Conservation (phyloP, 2,329 filamentous ascomycete species). For the Colletotrichum aenigma region DNA sequence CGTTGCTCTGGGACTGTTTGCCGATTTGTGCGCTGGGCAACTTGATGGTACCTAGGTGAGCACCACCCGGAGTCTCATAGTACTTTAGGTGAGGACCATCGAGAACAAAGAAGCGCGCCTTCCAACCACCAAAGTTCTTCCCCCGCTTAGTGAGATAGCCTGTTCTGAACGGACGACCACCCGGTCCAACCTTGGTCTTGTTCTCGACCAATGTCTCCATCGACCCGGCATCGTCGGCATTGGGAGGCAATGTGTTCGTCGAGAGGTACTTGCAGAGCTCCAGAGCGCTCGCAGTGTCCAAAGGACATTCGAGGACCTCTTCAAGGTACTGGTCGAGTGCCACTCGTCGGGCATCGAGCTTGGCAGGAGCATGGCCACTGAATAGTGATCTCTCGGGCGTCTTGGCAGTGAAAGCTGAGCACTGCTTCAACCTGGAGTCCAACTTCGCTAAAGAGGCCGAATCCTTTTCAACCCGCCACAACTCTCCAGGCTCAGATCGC, state of each 20-base stretch:
- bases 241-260: slow-evolving; percentile 65
- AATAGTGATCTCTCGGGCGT: slow-evolving; percentile 88
- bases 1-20: slow-evolving; percentile 76
- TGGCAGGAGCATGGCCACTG: slow-evolving; percentile 89
- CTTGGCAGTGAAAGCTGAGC: slow-evolving; percentile 72
- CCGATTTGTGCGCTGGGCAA: slow-evolving; percentile 90
- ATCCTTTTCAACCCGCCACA: slow-evolving; percentile 96
- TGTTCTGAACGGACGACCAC: slow-evolving; percentile 74
- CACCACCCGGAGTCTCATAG: slow-evolving; percentile 88
- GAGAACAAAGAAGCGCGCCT: slow-evolving; percentile 73
- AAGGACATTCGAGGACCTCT: slow-evolving; percentile 78
- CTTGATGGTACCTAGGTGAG: slow-evolving; percentile 92
- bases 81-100: slow-evolving; percentile 77
- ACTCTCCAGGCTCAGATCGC: slow-evolving; percentile 74
- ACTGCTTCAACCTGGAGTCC: slow-evolving; percentile 80
- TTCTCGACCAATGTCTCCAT: slow-evolving; percentile 34
- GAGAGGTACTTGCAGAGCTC: slow-evolving; percentile 88
- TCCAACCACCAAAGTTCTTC: slow-evolving; percentile 99
- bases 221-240: slow-evolving; percentile 57
- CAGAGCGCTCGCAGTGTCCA: slow-evolving; percentile 77
- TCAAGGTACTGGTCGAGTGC: slow-evolving; percentile 88
- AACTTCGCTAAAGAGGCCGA: slow-evolving; percentile 79
- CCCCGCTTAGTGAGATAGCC: slow-evolving; percentile 96
- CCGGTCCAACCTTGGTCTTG: slow-evolving; percentile 55
- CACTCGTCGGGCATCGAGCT: slow-evolving; percentile 82